Evolutionary conservation across 2,329 filamentous ascomycete genomes (phyloP).

Genomic region (Colletotrichum godetiae): DNA sequence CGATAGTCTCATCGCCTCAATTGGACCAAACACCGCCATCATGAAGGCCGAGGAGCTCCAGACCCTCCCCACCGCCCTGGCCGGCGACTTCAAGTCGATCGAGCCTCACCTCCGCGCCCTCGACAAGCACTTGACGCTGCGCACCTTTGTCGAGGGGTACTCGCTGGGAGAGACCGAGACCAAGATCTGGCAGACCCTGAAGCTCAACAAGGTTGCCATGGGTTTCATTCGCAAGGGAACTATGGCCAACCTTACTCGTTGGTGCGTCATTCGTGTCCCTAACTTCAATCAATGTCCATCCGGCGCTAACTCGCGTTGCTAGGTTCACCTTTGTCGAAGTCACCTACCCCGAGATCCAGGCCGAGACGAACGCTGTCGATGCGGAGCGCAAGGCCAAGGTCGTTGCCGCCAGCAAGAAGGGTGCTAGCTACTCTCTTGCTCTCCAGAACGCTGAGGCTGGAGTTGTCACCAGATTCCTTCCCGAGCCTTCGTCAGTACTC

Average conservation of each 20-base stretch:
- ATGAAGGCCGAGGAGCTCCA: constrained; percentile 70
- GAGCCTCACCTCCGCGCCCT: constrained; percentile 80
- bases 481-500: constrained; percentile 80
- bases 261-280: constrained; percentile 55
- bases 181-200: constrained; percentile 85
- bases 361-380: constrained; percentile 76
- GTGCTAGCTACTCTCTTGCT: constrained; percentile 89
- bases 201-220: constrained; percentile 85
- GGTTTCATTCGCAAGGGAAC: constrained; percentile 83
- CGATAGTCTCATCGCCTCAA: constrained; percentile 22
- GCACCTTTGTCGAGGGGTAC: constrained; percentile 89
- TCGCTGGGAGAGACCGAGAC: constrained; percentile 80
- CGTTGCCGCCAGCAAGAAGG: constrained; percentile 76
- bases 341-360: constrained; percentile 79
- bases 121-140: constrained; percentile 87
- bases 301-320: background rate
- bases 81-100: constrained; percentile 83
- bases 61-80: constrained; percentile 61
- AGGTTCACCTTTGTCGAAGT: constrained; percentile 83
- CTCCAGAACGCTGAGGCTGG: constrained; percentile 87
- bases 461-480: constrained; percentile 91
- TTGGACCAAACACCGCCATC: constrained; percentile 40
- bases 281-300: background rate
- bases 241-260: constrained; percentile 82
- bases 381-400: constrained; percentile 77